Evolutionary conservation across 345 rosid genomes (phyloP).

Genomic region (Lepidium africanum): DNA sequence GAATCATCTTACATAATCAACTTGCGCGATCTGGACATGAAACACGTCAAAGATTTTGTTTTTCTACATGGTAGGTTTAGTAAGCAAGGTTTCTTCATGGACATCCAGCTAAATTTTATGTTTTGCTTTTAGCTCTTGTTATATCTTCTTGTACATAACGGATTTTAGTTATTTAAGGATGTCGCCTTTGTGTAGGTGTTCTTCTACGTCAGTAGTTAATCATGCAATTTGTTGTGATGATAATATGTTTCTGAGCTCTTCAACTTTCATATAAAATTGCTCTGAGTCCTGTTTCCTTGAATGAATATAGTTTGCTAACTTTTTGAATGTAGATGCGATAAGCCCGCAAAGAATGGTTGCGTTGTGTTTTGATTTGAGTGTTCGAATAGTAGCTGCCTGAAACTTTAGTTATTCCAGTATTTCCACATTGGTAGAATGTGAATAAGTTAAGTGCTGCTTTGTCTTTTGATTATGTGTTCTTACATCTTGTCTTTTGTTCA

Average conservation of each 20-base stretch:
- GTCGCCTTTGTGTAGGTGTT: no score
- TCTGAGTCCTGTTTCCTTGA: not conserved
- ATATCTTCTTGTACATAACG: not conserved
- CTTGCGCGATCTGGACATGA: slow-evolving; percentile 81
- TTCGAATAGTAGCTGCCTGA: not conserved
- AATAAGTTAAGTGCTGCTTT: slow-evolving; percentile 5
- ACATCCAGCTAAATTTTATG: not conserved
- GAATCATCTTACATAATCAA: slow-evolving; percentile 83
- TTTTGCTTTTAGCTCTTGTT: not conserved
- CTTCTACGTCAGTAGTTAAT: not conserved
- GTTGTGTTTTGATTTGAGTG: slow-evolving; percentile 4
- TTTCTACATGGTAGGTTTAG: slow-evolving; percentile 73
- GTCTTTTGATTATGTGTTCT: slow-evolving; percentile 12
- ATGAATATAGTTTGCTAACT: not conserved
- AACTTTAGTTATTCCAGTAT: not conserved
- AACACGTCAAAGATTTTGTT: slow-evolving; percentile 89
- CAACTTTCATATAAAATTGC: not conserved
- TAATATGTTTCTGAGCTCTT: not conserved
- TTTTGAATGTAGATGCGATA: not conserved
- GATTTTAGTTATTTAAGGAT: no score
- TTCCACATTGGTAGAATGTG: not conserved
- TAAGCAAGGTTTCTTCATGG: slow-evolving; percentile 13
- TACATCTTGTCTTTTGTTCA: slow-evolving; percentile 32
- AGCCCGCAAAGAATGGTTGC: not conserved
- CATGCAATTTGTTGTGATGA: not conserved